Conservation (phyloP, 2,329 filamentous ascomycete species). For the Phaeosphaeria sp. region DNA sequence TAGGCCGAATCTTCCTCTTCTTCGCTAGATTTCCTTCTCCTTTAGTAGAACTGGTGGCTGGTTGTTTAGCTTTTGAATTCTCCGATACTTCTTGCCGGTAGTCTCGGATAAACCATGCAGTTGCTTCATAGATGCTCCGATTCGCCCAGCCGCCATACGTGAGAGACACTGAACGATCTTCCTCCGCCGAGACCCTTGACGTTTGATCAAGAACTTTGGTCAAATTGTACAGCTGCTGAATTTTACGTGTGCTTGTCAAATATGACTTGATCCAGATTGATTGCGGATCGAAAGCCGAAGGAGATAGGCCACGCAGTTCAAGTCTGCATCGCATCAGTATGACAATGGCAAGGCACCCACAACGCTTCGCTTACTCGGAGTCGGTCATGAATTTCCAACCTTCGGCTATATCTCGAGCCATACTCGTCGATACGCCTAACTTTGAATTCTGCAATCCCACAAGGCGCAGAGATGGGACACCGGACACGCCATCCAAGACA, state of each 20-base stretch:
- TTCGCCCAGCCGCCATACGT: conserved; percentile 2
- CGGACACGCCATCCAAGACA: conserved; percentile 12
- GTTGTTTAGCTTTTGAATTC: not conserved
- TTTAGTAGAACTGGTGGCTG: not conserved
- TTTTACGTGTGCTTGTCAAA: conserved; percentile 9
- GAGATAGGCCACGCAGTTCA: not conserved
- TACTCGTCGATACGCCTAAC: not conserved
- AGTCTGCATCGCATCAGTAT: not conserved
- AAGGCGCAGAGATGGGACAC: conserved; percentile 21
- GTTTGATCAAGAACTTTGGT: conserved; percentile 1
- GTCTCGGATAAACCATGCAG: conserved; percentile 15
- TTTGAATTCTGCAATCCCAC: conserved; percentile 16
- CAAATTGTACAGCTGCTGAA: conserved; percentile 18
- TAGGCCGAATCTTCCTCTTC: conserved; percentile 26
- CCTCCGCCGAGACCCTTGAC: not conserved
- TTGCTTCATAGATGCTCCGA: not conserved
- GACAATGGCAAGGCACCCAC: not conserved
- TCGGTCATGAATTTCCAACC: conserved; percentile 6
- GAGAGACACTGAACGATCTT: conserved; percentile 9
- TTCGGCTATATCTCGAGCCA: not conserved
- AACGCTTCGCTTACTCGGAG: not conserved
- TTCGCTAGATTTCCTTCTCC: conserved; percentile 10
- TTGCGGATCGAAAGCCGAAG: conserved; percentile 1
- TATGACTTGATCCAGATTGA: conserved; percentile 5
- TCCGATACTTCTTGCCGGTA: not conserved